Conservation (phyloP, 2,329 filamentous ascomycete genomes). For the Bipolaris gigantea region DNA sequence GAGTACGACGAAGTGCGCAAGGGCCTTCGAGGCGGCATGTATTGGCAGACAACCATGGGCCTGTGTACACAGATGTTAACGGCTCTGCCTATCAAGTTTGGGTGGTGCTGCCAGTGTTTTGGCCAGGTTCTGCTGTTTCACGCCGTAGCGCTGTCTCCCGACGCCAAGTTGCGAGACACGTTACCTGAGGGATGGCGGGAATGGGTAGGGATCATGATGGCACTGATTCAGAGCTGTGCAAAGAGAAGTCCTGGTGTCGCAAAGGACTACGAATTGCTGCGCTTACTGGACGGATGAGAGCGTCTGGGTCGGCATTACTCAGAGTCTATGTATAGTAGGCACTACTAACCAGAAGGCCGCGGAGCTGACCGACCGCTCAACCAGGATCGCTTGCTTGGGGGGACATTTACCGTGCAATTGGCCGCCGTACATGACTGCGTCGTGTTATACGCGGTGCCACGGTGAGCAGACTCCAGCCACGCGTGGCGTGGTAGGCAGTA, state of each 20-base stretch:
- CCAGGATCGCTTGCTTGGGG: neutral
- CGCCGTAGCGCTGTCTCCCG: slow-evolving; percentile 33
- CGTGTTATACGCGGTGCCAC: slow-evolving; percentile 2
- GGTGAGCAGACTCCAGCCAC: neutral
- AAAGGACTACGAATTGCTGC: slow-evolving; percentile 40
- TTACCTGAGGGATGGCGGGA: slow-evolving; percentile 41
- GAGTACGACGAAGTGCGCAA: slow-evolving; percentile 38
- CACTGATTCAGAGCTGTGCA: slow-evolving; percentile 37
- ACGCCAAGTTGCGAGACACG: slow-evolving; percentile 34
- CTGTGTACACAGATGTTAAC: slow-evolving; percentile 43
- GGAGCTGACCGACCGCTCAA: neutral
- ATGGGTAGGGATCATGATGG: slow-evolving; percentile 44
- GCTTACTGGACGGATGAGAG: slow-evolving; percentile 27
- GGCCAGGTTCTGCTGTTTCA: slow-evolving; percentile 43
- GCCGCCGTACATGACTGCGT: neutral
- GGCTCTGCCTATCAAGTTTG: slow-evolving; percentile 43
- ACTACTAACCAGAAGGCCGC: neutral
- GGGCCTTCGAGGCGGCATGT: slow-evolving; percentile 40
- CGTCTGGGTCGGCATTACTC: neutral
- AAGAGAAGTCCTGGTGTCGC: slow-evolving; percentile 40
- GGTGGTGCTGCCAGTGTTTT: slow-evolving; percentile 45
- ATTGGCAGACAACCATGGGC: slow-evolving; percentile 43
- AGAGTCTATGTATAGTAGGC: neutral
- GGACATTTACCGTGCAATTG: neutral
- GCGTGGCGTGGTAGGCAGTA: neutral